Conservation (phyloP, 2,329 filamentous ascomycete species). For the Hymenoscyphus infarciens region DNA sequence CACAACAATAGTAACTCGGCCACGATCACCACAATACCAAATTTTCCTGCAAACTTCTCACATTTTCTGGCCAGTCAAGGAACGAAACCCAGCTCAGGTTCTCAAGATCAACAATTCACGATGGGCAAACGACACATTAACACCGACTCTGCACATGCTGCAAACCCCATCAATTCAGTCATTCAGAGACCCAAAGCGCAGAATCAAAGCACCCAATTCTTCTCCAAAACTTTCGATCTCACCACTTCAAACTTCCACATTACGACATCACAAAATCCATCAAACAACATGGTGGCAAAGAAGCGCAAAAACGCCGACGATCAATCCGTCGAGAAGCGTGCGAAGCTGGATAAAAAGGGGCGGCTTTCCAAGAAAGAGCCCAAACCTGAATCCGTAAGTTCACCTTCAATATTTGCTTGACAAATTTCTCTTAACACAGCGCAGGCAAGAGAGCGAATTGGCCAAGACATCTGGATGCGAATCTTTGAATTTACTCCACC, state of each 20-base stretch:
- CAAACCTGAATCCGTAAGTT: slow-evolving; percentile 25
- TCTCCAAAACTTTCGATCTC: slow-evolving; percentile 9
- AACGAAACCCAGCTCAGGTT: background rate
- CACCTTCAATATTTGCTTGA: background rate
- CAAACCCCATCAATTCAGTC: background rate
- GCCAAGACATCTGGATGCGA: slow-evolving; percentile 29
- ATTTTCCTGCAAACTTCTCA: background rate
- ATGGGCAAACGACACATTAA: background rate
- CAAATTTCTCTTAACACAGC: slow-evolving; percentile 14
- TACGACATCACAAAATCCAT: background rate
- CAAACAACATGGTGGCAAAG: slow-evolving; percentile 8
- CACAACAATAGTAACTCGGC: slow-evolving; percentile 6
- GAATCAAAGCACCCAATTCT: background rate
- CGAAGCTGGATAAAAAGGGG: slow-evolving; percentile 18
- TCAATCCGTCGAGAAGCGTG: slow-evolving; percentile 8
- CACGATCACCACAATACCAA: background rate
- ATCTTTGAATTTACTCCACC: slow-evolving; percentile 34
- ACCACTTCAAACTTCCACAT: slow-evolving; percentile 2
- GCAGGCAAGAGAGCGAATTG: slow-evolving; percentile 19
- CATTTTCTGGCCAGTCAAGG: slow-evolving; percentile 3
- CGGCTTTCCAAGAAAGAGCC: slow-evolving; percentile 16
- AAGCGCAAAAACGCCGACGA: slow-evolving; percentile 18
- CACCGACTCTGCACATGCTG: background rate
- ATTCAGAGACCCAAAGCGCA: background rate
- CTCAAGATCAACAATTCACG: background rate